phyloP scores from a whole-genome alignment of 2,329 filamentous ascomycete genomes.

The Huntiella bhutanensis region DNA sequence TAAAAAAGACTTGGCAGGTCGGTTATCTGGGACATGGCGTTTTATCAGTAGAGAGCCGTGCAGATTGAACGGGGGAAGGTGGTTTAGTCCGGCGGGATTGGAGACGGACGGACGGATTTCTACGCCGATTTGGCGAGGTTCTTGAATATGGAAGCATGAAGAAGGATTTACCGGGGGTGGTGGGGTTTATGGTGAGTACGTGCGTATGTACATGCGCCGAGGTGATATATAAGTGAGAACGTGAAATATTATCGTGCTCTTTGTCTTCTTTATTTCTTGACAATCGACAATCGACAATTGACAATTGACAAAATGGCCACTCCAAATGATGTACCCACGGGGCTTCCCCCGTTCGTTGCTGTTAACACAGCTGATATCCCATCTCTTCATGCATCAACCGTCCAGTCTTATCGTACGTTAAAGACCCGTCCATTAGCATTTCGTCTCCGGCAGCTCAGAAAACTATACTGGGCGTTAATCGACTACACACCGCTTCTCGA shows the following conservation, averaged over 20 bases:
- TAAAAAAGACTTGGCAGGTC: too few species aligned
- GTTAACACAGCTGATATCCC: slow-evolving; percentile 28
- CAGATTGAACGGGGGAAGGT: too few species aligned
- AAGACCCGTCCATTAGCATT: slow-evolving; percentile 70
- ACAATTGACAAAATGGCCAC: background rate
- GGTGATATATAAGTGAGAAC: background rate
- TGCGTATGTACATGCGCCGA: background rate
- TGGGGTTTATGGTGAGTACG: background rate
- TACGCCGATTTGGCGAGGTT: too few species aligned
- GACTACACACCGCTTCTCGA: slow-evolving; percentile 57
- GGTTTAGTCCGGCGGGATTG: too few species aligned
- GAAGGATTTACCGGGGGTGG: background rate
- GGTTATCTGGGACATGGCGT: too few species aligned
- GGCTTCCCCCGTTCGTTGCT: slow-evolving; percentile 18
- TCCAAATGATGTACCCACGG: background rate
- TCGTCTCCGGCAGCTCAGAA: slow-evolving; percentile 69
- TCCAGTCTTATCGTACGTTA: slow-evolving; percentile 54
- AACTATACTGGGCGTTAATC: slow-evolving; percentile 81
- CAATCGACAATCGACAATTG: background rate
- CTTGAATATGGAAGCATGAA: too few species aligned
- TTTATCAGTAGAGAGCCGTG: too few species aligned
- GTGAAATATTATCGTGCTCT: too few species aligned
- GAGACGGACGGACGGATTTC: too few species aligned
- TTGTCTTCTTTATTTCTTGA: too few species aligned
- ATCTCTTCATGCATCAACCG: slow-evolving; percentile 37